Conservation (phyloP, 331 rosid species). For the Rosa hybrid region DNA sequence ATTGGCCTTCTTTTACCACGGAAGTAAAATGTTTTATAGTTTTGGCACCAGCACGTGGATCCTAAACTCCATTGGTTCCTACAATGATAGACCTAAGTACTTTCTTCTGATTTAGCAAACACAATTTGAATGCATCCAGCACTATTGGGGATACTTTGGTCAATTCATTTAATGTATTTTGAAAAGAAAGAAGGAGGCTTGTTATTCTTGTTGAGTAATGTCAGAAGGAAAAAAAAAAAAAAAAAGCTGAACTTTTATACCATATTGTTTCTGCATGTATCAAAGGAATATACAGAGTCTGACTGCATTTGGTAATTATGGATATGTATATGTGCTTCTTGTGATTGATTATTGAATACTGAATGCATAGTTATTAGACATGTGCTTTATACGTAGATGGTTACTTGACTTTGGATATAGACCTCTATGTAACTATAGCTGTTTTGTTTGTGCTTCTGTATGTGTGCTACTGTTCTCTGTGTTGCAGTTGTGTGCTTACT, state of each 20-base stretch:
- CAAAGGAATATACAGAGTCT: not conserved
- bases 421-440: not conserved
- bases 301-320: not conserved
- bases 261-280: not conserved
- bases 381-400: not conserved
- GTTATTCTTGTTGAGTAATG: not conserved
- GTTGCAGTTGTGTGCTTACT: not conserved
- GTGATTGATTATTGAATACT: not conserved
- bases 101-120: not conserved
- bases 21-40: not conserved
- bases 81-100: not conserved
- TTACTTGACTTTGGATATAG: not conserved
- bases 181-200: too few relatives aligned
- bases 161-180: too few relatives aligned
- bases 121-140: not conserved
- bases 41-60: not conserved
- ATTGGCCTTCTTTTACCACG: conserved; percentile 4
- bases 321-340: not conserved
- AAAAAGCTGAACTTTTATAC: not conserved
- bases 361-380: not conserved
- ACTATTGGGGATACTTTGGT: not conserved
- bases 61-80: not conserved
- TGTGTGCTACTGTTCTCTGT: conserved; percentile 18
- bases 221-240: not conserved
- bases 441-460: not conserved